These are phyloP conservation scores for Malania oleifera DNA, from an alignment of 164 flowering plant species.

Conservation along the genomic window DNA sequence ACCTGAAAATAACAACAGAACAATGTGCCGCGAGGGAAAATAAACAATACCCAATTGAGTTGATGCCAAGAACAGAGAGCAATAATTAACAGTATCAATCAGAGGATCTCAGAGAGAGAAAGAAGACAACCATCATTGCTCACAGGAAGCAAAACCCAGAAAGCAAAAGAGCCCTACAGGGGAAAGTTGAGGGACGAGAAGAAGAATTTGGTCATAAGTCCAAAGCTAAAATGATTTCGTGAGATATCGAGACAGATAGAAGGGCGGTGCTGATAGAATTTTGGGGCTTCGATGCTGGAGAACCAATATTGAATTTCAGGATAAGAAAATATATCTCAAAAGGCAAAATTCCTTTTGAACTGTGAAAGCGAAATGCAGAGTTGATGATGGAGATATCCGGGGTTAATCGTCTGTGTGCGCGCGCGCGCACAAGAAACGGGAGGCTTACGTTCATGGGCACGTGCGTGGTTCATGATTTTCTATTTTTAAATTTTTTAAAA, in stretches of 20 bases:
- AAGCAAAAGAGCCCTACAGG: conserved; percentile 10
- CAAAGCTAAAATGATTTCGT: background rate
- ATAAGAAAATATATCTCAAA: too few species aligned
- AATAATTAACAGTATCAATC: conserved; percentile 8
- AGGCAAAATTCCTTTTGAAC: too few species aligned
- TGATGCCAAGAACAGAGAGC: conserved; percentile 8
- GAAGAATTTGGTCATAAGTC: background rate
- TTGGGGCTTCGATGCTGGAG: conserved; percentile 1
- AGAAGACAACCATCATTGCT: conserved; percentile 16
- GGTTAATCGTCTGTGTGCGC: too few species aligned
- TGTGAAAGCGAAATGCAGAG: too few species aligned
- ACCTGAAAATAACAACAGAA: background rate
- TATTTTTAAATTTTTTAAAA: too few species aligned
- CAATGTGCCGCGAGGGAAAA: conserved; percentile 7
- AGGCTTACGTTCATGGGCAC: too few species aligned
- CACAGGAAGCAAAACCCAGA: conserved; percentile 12
- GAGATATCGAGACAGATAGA: conserved; percentile 2
- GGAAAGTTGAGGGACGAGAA: background rate
- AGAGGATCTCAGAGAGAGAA: conserved; percentile 7
- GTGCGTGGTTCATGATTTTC: too few species aligned
- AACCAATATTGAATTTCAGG: conserved; percentile 3
- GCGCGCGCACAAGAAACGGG: too few species aligned
- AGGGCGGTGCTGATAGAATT: background rate
- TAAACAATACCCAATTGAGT: background rate
- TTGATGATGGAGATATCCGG: too few species aligned